Evolutionary conservation across 257 asterid genomes (phyloP), one percentile per base, ranked within the genome.

Genomic region (Prunella vulgaris): DNA sequence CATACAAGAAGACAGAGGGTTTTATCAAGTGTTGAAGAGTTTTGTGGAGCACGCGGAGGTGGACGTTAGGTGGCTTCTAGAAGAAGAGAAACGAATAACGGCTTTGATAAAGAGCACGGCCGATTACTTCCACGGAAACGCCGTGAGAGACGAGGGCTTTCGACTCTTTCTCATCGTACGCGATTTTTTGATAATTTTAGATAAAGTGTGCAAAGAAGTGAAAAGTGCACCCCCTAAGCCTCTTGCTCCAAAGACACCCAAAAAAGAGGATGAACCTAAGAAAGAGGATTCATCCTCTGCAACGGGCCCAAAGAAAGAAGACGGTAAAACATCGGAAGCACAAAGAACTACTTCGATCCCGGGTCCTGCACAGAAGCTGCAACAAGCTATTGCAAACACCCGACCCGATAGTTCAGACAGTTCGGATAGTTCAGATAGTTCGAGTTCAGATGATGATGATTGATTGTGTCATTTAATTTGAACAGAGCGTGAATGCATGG

Each of bases 71-170:
- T 62, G 81, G 80, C 66, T 85, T 75, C 75, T 82, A 0, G 90
- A 79, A 24, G 88, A 85, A 59, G 92, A 88, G 76, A 86, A 81
- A 59, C 73, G 82, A 51, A 80, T 84, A 64, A 63, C 74, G 17
- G 80, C 73, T 2, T 74, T 84, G 70, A 87, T 84, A 46, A 88
- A 86, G 82, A 86, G 84, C 73, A 85, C 90, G 0, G 85, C 85
- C 0, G 92, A 88, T 67, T 88, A 86, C 79, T 88, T 88, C 67
- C 93, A 88, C 69, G 95, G 95, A 10, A 80, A 76, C 44, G 69
- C 92, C 1, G 85, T 84, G 60, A 86, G 80, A 74, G 90, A 86
- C 1, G 92, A 86, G 58, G 95, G 90, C 0, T 66, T 88, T 64
- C 54, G 88, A 66, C 66, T 88, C 6, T 88, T 85, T 54, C 76